A percentile compares a stretch with the other conserved stretches of the same genome.
Conservation (phyloP, 768 basidiomycete species). For the Podaxis rugospora region DNA sequence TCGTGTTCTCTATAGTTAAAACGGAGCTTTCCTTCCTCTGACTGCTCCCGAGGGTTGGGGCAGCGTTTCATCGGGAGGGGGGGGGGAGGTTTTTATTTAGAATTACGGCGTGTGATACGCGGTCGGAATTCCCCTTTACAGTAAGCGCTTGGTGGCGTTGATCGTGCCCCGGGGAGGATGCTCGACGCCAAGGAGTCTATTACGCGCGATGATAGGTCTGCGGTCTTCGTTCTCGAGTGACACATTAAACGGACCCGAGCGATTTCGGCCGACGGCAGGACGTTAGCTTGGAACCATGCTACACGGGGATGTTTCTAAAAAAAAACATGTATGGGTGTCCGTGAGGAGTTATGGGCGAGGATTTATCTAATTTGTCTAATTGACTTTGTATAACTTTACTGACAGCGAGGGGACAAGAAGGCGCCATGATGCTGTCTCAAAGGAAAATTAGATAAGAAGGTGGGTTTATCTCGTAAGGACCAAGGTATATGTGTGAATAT, state of each 20-base stretch:
- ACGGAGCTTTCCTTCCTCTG: too few species aligned
- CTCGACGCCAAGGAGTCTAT: neutral
- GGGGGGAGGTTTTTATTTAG: too few species aligned
- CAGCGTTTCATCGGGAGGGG: too few species aligned
- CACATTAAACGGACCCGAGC: neutral
- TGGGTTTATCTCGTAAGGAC: neutral
- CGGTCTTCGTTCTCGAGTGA: neutral
- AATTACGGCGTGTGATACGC: too few species aligned
- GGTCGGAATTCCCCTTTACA: too few species aligned
- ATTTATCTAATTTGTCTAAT: neutral
- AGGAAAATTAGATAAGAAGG: neutral
- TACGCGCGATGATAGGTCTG: neutral
- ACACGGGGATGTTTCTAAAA: neutral
- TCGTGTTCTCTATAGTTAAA: too few species aligned
- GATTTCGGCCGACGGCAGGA: neutral
- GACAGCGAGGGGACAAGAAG: neutral
- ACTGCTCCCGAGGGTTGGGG: too few species aligned
- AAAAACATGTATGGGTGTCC: neutral
- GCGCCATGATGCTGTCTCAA: neutral
- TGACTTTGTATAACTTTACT: neutral
- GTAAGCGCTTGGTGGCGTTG: too few species aligned
- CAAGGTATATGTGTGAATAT: neutral
- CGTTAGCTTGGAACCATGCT: neutral
- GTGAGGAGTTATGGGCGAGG: neutral
- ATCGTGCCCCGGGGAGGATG: too few species aligned